Conservation (phyloP, 1,139 yeast genomes). For the Nakaseomyces kungkrabaensis region DNA sequence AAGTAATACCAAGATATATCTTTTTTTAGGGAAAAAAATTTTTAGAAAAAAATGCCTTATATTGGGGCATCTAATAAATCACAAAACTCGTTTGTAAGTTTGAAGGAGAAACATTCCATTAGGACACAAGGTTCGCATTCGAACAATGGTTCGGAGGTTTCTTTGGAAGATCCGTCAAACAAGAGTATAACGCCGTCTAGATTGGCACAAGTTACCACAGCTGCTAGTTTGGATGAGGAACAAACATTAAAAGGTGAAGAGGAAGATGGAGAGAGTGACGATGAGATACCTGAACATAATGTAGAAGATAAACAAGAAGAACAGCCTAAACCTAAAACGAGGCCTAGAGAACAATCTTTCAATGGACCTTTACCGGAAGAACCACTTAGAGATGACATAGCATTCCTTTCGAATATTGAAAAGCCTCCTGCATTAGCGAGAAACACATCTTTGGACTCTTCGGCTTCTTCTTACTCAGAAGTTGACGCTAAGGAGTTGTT, state of each 20-base stretch:
- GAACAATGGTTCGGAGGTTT: not conserved
- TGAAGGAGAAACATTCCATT: slow-evolving; percentile 18
- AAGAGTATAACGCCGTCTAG: not conserved
- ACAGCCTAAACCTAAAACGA: not conserved
- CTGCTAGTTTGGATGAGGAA: not conserved
- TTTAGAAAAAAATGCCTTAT: slow-evolving; percentile 13
- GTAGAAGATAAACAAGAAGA: not conserved
- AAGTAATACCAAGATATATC: too few relatives aligned
- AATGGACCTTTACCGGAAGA: slow-evolving; percentile 1
- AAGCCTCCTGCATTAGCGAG: not conserved
- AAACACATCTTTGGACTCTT: not conserved
- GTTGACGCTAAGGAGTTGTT: slow-evolving; percentile 1
- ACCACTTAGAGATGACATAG: not conserved
- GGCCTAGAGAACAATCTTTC: slow-evolving; percentile 1
- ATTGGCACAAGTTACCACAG: not conserved
- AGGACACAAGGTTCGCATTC: slow-evolving; percentile 1
- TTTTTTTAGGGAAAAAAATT: not conserved
- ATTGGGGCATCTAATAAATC: slow-evolving; percentile 18
- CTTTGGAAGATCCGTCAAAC: not conserved
- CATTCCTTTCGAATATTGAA: not conserved
- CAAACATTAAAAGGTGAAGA: not conserved
- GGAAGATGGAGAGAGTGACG: not conserved
- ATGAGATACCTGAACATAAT: not conserved
- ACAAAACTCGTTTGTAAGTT: slow-evolving; percentile 11
- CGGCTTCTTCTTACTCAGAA: not conserved